phyloP scores from a whole-genome alignment of 225 moss, liverwort and hornwort species.

The Straminergon stramineum region DNA sequence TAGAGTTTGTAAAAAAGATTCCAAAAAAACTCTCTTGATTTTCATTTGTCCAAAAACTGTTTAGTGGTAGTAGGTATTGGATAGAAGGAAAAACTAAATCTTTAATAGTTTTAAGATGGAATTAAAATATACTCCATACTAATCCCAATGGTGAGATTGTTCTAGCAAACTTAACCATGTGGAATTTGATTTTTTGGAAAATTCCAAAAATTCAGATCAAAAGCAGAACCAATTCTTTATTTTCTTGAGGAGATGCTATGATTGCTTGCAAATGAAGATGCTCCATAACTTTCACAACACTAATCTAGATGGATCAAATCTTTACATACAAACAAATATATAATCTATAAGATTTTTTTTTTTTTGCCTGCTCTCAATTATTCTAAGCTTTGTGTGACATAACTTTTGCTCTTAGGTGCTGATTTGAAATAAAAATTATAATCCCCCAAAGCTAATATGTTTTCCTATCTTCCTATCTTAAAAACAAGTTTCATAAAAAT shows the following conservation, averaged over 20 bases:
- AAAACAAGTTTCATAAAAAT: too few relatives aligned
- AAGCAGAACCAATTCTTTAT: not conserved
- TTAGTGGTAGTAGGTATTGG: not conserved
- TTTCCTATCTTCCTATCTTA: not conserved
- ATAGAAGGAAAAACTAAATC: not conserved
- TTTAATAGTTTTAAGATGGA: not conserved
- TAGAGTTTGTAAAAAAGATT: not conserved
- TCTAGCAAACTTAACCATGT: not conserved
- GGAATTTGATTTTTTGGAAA: not conserved
- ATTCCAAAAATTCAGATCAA: too few relatives aligned
- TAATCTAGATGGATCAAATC: not conserved
- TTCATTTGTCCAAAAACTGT: not conserved
- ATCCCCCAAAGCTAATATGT: too few relatives aligned
- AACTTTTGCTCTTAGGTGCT: fast-evolving
- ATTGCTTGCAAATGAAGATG: not conserved
- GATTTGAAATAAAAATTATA: not conserved
- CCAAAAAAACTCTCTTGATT: not conserved
- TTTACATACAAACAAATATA: not conserved
- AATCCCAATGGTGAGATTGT: not conserved
- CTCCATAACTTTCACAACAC: not conserved
- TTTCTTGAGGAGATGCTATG: not conserved
- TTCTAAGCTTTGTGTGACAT: not conserved
- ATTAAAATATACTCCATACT: not conserved
- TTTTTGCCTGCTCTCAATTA: fast-evolving
- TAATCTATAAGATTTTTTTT: not conserved